phyloP scores from a whole-genome alignment of 1,139 yeast species.

The Debaryomyces nepalensis region DNA sequence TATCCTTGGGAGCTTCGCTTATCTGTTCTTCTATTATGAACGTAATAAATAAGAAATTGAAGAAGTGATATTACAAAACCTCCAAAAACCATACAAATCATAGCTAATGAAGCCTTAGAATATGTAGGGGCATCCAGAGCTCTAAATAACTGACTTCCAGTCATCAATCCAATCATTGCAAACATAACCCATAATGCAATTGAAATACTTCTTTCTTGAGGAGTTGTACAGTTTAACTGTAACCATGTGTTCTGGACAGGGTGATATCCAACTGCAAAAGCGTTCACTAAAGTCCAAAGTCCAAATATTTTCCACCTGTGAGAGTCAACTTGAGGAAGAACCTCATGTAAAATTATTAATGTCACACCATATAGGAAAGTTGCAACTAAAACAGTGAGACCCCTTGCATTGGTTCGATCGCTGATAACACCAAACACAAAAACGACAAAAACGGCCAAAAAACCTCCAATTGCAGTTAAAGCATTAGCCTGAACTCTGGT shows the following conservation, averaged over 20 bases:
- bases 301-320: slow-evolving; percentile 11
- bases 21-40: slow-evolving; percentile 46
- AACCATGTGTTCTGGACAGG: slow-evolving; percentile 11
- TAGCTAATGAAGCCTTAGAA: slow-evolving; percentile 6
- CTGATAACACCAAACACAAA: slow-evolving; percentile 9
- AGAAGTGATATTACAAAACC: slow-evolving; percentile 4
- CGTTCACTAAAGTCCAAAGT: slow-evolving; percentile 9
- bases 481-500: slow-evolving; percentile 11
- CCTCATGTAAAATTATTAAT: slow-evolving; percentile 5
- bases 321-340: slow-evolving; percentile 5
- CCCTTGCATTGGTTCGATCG: slow-evolving; percentile 9
- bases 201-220: slow-evolving; percentile 12
- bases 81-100: slow-evolving; percentile 12
- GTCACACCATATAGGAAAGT: slow-evolving; percentile 7
- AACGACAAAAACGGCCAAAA: slow-evolving; percentile 8
- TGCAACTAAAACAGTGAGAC: slow-evolving; percentile 9
- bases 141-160: slow-evolving; percentile 10
- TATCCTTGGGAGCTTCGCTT: no score
- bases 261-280: slow-evolving; percentile 11
- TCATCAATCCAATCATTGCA: slow-evolving; percentile 11
- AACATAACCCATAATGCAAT: slow-evolving; percentile 12
- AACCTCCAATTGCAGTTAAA: slow-evolving; percentile 9
- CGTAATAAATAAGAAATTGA: slow-evolving; percentile 8
- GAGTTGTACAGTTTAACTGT: slow-evolving; percentile 10
- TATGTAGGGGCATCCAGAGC: slow-evolving; percentile 3